Base-by-base conservation (phyloP, 768 basidiomycete genomes). In the Tulasnella sp. region DNA sequence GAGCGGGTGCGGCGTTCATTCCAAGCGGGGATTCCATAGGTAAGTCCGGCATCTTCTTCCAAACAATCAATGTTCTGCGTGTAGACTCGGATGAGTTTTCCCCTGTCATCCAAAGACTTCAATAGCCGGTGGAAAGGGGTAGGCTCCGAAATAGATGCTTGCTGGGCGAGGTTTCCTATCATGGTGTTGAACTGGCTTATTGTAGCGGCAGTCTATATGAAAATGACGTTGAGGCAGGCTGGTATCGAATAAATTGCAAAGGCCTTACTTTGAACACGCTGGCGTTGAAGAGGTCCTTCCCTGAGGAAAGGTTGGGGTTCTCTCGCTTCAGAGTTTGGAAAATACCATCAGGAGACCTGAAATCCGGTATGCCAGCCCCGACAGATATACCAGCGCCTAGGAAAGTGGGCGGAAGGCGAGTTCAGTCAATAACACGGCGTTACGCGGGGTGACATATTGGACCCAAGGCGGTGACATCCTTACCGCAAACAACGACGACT, bases 61-160 rank as follows among this genome's bases (percentile, higher is more conserved):
- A 97, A 90, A 35, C 91, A 91, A 83, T 97, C 95, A 79, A 96
- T 96, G 84, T 97, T 96, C 86, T 97, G 95, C 0, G 95, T 96
- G 84, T 96, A 97, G 2, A 95, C 93, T 35, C 95, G 88, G 48
- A 96, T 87, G 4, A 97, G 89, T 79, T 89, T 88, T 4, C 93
- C 92, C 48, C 91, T 87, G 79, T 91, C 88, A 82, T 96, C 93
- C 40, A 96, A 89, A 40, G 87, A 82, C 61, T 91, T 91, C 40
- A 97, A 89, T 35, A 93, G 85, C 15, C 87, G 84, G 82, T 97
- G 95, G 82, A 96, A 96, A 0, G 90, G 86, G 4, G 95, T 96
- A 10, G 95, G 95, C 79, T 87, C 82, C 20, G 94, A 93, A 4
- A 88, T 86, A 75, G 89, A 86, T 0, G 95, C 91, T 35, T 95